Evolutionary conservation across 495 filamentous ascomycete species (phyloP).

Genomic region (Daldinia concentrica): DNA sequence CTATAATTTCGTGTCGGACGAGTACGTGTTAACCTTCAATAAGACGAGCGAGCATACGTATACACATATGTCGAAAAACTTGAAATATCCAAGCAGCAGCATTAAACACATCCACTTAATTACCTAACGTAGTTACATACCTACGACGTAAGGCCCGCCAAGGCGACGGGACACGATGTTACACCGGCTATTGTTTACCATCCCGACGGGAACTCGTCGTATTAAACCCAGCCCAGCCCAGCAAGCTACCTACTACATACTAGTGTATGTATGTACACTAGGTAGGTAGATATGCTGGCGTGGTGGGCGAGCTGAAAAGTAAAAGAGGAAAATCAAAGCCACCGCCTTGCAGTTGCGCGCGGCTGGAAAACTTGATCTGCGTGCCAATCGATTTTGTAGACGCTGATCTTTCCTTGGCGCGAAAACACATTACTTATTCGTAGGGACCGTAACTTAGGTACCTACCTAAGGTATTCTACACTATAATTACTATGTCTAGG

Average conservation of each 20-base stretch:
- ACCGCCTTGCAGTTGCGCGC: slow-evolving; percentile 25
- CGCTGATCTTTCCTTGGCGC: slow-evolving; percentile 20
- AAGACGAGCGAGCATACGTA: neutral
- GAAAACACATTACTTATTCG: slow-evolving; percentile 7
- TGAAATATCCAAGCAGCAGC: neutral
- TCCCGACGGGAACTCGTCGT: slow-evolving; percentile 15
- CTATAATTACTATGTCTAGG: neutral
- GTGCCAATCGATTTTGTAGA: slow-evolving; percentile 18
- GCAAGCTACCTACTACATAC: too few relatives aligned
- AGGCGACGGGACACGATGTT: slow-evolving; percentile 24
- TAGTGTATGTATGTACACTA: too few relatives aligned
- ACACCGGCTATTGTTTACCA: slow-evolving; percentile 37
- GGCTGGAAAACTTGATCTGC: slow-evolving; percentile 24
- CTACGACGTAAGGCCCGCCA: neutral
- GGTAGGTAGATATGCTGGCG: too few relatives aligned
- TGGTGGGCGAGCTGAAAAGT: slow-evolving; percentile 20
- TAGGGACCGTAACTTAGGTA: neutral
- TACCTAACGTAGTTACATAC: neutral
- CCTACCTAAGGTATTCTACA: too few relatives aligned
- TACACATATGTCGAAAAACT: neutral
- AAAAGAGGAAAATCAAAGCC: neutral
- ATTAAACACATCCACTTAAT: neutral
- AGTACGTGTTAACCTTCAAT: neutral
- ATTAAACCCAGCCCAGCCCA: neutral
- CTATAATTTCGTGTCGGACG: neutral